Conservation (phyloP, 73 alveolate genomes). For the Paramecium primaurelia region DNA sequence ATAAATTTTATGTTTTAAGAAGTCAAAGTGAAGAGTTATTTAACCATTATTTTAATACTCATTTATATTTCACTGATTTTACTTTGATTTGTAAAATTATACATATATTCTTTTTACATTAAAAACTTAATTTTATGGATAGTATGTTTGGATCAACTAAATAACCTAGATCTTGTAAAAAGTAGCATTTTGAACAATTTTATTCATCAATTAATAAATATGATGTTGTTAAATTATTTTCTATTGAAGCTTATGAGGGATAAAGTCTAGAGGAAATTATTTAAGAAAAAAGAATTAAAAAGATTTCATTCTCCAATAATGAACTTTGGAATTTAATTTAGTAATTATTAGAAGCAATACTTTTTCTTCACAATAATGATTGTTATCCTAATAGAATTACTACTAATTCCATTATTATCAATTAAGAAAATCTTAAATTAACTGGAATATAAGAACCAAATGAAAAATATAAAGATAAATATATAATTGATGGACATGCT, state of each 20-base stretch:
- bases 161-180: neutral
- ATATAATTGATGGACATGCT: neutral
- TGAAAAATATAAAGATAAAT: neutral
- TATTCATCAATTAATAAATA: neutral
- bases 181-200: neutral
- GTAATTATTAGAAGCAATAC: neutral
- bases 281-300: neutral
- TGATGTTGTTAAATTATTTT: neutral
- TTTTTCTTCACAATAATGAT: neutral
- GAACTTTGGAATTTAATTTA: neutral
- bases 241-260: conserved; percentile 20
- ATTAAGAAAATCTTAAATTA: neutral
- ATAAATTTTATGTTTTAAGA: conserved; percentile 18
- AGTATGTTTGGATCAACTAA: neutral
- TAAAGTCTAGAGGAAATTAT: neutral
- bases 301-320: neutral
- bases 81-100: neutral
- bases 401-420: neutral
- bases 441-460: conserved; percentile 16
- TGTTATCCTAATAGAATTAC: neutral
- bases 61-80: neutral
- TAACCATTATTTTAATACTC: neutral
- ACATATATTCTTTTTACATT: neutral
- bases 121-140: neutral
- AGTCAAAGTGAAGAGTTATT: neutral